Evolutionary conservation across 176 grass and related monocot genomes (phyloP).

Genomic region (Tillandsia fasciculata): DNA sequence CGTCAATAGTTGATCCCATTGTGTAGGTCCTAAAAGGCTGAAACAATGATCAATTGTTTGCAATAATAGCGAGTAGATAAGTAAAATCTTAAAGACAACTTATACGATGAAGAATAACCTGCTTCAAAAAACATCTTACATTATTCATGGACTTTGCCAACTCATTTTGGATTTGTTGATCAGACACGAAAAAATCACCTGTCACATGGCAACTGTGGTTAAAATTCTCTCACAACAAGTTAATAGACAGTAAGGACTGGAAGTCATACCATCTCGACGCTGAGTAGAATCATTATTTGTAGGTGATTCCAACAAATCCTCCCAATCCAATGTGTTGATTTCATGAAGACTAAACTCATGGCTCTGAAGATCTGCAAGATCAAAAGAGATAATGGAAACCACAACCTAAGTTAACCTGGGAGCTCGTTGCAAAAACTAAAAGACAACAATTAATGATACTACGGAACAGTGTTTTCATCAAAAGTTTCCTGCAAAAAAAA

Average conservation of each 20-base stretch:
- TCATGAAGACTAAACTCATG: constrained; percentile 69
- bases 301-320: constrained; percentile 56
- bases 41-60: no score
- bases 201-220: constrained; percentile 30
- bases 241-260: neutral
- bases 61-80: no score
- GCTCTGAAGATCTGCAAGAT: constrained; percentile 32
- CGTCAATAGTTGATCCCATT: no score
- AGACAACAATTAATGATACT: neutral
- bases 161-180: constrained; percentile 19
- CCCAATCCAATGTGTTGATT: constrained; percentile 65
- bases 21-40: no score
- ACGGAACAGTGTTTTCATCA: no score
- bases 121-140: constrained; percentile 26
- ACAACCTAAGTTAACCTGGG: neutral
- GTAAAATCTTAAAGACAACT: no score
- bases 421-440: neutral
- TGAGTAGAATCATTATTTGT: constrained; percentile 25
- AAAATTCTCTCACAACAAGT: neutral
- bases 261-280: constrained; percentile 19
- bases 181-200: constrained; percentile 29
- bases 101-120: no score
- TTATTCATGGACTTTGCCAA: constrained; percentile 24
- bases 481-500: no score
- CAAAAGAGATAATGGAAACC: constrained; percentile 15